Conservation (phyloP, 495 filamentous ascomycete species). For the Jackrogersella minutella region DNA sequence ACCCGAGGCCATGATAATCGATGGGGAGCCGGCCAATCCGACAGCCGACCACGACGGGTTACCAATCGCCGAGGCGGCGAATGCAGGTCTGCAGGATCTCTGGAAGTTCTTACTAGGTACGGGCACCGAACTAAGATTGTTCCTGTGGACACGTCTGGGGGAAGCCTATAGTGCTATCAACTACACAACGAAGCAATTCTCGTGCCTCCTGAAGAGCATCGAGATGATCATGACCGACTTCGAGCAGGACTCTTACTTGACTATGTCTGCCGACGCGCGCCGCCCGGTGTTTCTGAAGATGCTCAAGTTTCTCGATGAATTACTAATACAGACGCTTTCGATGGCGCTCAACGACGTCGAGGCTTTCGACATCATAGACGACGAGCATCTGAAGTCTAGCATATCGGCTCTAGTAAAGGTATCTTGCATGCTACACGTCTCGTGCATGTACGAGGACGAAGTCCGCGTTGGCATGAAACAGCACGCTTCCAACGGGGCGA, state of each 20-base stretch:
- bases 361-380: constrained; percentile 84
- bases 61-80: constrained; percentile 54
- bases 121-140: constrained; percentile 79
- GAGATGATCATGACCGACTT: constrained; percentile 81
- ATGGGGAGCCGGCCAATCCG: not conserved
- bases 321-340: constrained; percentile 70
- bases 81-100: constrained; percentile 71
- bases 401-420: constrained; percentile 72
- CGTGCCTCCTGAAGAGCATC: constrained; percentile 83
- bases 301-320: constrained; percentile 78
- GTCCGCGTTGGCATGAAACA: constrained; percentile 73
- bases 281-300: constrained; percentile 73
- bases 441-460: constrained; percentile 82
- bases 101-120: constrained; percentile 82
- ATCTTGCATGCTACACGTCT: constrained; percentile 75
- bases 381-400: constrained; percentile 74
- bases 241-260: constrained; percentile 66
- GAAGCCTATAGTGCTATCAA: constrained; percentile 86
- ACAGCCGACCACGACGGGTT: constrained; percentile 31
- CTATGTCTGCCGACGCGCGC: constrained; percentile 67
- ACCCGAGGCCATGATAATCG: constrained; percentile 12
- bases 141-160: constrained; percentile 86
- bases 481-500: constrained; percentile 45
- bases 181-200: constrained; percentile 84
- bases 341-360: constrained; percentile 71